Base-by-base conservation (phyloP, 352 stramenopile genomes). In the Phytopythium delawarense region DNA sequence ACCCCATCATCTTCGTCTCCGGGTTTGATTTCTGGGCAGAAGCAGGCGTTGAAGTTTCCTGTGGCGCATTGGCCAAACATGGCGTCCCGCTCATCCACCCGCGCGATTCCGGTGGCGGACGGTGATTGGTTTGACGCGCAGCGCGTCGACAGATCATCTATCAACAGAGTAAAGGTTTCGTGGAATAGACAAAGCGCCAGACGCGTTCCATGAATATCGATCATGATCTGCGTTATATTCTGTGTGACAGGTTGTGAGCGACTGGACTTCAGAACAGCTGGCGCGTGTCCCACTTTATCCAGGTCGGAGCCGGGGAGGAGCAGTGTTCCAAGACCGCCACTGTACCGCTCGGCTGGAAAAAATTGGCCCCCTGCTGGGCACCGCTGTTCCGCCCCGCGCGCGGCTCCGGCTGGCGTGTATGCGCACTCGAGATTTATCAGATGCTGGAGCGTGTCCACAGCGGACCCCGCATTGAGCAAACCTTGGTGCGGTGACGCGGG, bases 51-150 rank as follows among this genome's bases (percentile, higher is more conserved):
- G 52, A 59, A 59, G 52, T 59, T 48, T 59, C 35, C 32, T 23
- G 50, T 7, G 28, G 11, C 4, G 34, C 15, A 59, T 44, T 48
- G 52, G 34, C 52, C 52, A 59, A 59, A 59, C 52, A 59, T 1
- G 2, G 34, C 11, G 7, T 2, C 1, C 15, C 7, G 20, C 32
- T 20, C 32, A 59, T 44, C 32, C 32, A 30, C 0, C 7, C 12
- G 7, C 20, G 25, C 21, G 8, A 59, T 59, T 59, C 52, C 52
- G 52, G 52, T 59, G 52, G 52, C 52, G 52, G 52, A 35, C 52
- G 11, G 7, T 59, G 52, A 59, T 59, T 59, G 52, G 52, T 34
- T 59, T 59, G 52, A 59, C 52, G 52, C 52, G 52, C 20, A 12
- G 52, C 52, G 52, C 52, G 52, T 59, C 52, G n/a, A 45, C n/a